Evolutionary conservation across 768 basidiomycete genomes (phyloP), one percentile per base, ranked within the genome.

Genomic region (Guyanaporus albipodus): DNA sequence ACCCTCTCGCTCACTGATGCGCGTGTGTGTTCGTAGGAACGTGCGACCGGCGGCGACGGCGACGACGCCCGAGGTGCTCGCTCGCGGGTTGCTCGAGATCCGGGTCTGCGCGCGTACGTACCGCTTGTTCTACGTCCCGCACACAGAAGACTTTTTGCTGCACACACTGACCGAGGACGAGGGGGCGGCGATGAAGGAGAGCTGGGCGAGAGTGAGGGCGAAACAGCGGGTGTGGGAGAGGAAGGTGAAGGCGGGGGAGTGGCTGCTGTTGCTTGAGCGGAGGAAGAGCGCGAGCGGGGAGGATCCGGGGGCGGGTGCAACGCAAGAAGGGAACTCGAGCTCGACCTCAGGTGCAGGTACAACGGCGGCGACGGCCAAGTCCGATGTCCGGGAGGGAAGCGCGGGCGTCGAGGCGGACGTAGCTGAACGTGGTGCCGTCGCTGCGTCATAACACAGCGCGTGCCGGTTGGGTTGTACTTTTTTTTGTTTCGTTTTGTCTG

Each of bases 11-110:
- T 48, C 41, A 37, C 35, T 4, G 22, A 46, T 27, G 7, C 37
- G 29, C 5, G 34, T 19, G 8, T 4, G 15, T 17, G 2, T 2
- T 4, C 32, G 14, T 17, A 70, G 66, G 54, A 58, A 62, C 40
- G 44, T 59, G 18, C 52, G 43, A 27, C 39, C 48, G 6, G 32
- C 52, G 4, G 50, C 39, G 34, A 44, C 12, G 12, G 33, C 72
- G 10, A 54, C 60, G 4, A 66, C 65, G 9, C 77, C 75, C 0
- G 70, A 79, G 33, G 68, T 79, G 19, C 56, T 74, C 23, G 73
- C 80, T 1, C 72, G 62, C 29, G 83, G 85, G 26, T 76, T 76
- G 4, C 74, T 94, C 15, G 87, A 91, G 64, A 87, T 90, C 61
- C 85, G 85, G 52, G 79, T 96, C 46, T 95, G 93, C 66, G 53